Percentiles rank a stretch among this genome's conserved stretches.
Evolutionary conservation across 257 asterid genomes (phyloP).

Genomic region (Verbena officinalis): DNA sequence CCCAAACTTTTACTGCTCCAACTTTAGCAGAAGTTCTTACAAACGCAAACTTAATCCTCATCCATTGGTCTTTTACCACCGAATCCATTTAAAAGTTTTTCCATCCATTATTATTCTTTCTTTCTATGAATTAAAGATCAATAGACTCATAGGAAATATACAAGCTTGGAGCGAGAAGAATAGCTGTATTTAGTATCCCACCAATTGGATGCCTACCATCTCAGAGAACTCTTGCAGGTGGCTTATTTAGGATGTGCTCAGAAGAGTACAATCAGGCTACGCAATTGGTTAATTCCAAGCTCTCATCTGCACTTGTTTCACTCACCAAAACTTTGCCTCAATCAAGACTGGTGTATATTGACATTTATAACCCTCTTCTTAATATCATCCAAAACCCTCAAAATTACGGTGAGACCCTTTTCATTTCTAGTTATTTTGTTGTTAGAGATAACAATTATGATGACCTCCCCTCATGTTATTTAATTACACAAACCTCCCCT

Average conservation of each 20-base stretch:
- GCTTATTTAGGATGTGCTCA: conserved; percentile 37
- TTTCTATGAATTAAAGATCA: neutral
- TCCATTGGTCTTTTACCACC: no score
- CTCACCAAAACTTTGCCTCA: conserved; percentile 35
- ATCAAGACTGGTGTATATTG: conserved; percentile 39
- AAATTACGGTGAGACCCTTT: conserved; percentile 33
- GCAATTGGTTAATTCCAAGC: conserved; percentile 41
- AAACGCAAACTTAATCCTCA: no score
- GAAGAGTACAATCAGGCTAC: conserved; percentile 44
- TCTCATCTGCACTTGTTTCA: conserved; percentile 31
- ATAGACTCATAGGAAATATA: conserved; percentile 39
- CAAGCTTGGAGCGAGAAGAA: conserved; percentile 52
- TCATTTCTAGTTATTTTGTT: no score
- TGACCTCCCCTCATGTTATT: no score
- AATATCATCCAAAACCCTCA: conserved; percentile 43
- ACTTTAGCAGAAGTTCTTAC: no score
- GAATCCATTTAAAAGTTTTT: no score
- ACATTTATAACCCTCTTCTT: conserved; percentile 29
- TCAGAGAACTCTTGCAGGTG: conserved; percentile 47
- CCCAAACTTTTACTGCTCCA: no score
- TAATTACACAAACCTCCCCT: no score
- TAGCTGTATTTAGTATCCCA: conserved; percentile 45
- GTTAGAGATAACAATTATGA: no score
- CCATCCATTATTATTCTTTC: no score
- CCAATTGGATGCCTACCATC: conserved; percentile 59